Evolutionary conservation across 495 filamentous ascomycete genomes (phyloP).

Genomic region (Aspergillus panamensis): DNA sequence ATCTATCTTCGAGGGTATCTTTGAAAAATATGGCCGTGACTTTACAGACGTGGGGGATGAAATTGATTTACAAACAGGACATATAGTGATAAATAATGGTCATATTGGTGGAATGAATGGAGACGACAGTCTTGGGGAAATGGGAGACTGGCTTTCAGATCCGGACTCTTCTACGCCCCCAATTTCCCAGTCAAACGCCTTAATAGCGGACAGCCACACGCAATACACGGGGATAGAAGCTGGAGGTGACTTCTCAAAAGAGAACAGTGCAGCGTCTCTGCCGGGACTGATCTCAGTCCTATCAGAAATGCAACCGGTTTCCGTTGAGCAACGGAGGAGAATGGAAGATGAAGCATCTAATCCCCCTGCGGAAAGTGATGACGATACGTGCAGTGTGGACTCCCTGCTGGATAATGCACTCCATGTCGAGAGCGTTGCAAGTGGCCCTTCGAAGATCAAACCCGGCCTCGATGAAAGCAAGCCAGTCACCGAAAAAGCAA

Average conservation of each 20-base stretch:
- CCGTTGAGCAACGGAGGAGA: neutral
- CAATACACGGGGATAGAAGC: slow-evolving; percentile 1
- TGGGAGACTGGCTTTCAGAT: slow-evolving; percentile 17
- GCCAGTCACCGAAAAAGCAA: slow-evolving; percentile 23
- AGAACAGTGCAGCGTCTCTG: slow-evolving; percentile 1
- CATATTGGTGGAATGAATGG: slow-evolving; percentile 61
- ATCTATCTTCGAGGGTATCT: slow-evolving; percentile 78
- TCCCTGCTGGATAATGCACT: slow-evolving; percentile 26
- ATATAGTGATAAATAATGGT: slow-evolving; percentile 83
- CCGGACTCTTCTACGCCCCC: neutral
- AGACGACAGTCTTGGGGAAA: slow-evolving; percentile 47
- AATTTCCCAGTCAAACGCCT: neutral
- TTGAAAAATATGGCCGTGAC: slow-evolving; percentile 80
- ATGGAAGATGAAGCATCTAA: slow-evolving; percentile 14
- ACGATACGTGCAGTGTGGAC: slow-evolving; percentile 26
- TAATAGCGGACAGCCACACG: neutral
- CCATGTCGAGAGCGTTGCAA: slow-evolving; percentile 14
- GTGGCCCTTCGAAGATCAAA: neutral
- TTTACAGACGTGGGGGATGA: slow-evolving; percentile 79
- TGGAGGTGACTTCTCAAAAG: slow-evolving; percentile 1
- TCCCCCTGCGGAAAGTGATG: slow-evolving; percentile 20
- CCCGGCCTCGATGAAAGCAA: slow-evolving; percentile 1
- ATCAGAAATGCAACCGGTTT: slow-evolving; percentile 10
- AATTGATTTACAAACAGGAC: slow-evolving; percentile 71
- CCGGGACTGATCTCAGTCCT: neutral